These are phyloP conservation scores for Colletotrichum falcatum DNA, from an alignment of 2,329 filamentous ascomycete species.

Conservation along the genomic window DNA sequence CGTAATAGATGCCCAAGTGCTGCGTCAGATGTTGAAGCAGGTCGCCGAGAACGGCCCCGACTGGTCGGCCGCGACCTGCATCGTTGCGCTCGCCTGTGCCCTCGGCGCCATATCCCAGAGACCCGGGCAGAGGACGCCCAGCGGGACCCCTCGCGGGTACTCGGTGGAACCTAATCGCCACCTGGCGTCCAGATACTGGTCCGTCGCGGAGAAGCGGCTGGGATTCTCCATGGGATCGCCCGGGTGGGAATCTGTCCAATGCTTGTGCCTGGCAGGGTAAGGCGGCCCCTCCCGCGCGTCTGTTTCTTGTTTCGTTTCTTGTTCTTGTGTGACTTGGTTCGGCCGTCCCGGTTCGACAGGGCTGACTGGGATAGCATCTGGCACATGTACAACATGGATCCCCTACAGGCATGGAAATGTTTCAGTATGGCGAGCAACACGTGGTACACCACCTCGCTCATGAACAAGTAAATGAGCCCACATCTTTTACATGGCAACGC, in stretches of 20 bases:
- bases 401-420: conserved; percentile 40
- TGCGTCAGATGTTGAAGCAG: conserved; percentile 38
- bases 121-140: conserved; percentile 32
- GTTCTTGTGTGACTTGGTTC: no score
- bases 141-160: conserved; percentile 34
- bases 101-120: conserved; percentile 38
- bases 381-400: conserved; percentile 42
- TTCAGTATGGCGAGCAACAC: conserved; percentile 40
- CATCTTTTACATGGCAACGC: no score
- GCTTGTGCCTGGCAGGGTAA: conserved; percentile 39
- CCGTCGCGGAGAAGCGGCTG: conserved; percentile 38
- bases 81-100: conserved; percentile 38
- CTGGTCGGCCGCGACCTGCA: conserved; percentile 40
- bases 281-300: background rate
- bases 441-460: conserved; percentile 37
- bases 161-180: conserved; percentile 36
- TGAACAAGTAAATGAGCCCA: conserved; percentile 13
- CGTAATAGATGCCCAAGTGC: conserved; percentile 17
- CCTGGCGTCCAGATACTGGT: conserved; percentile 37
- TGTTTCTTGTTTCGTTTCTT: background rate
- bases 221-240: conserved; percentile 39
- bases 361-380: conserved; percentile 34
- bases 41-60: conserved; percentile 41
- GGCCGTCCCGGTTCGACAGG: background rate
- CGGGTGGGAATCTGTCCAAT: conserved; percentile 37